Evolutionary conservation across 106 monocot species (phyloP).

Genomic region (Allium fistulosum): DNA sequence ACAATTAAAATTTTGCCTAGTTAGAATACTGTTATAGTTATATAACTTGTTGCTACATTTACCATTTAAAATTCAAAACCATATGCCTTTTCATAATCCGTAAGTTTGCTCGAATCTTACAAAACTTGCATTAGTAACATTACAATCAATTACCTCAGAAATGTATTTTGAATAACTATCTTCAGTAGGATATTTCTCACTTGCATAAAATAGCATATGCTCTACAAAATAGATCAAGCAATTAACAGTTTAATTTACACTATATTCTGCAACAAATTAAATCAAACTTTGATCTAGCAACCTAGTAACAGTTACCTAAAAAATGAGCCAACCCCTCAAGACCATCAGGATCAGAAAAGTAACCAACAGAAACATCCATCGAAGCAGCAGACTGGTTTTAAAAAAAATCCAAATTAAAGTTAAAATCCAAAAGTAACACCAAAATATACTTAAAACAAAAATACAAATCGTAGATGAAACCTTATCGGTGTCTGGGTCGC

Average conservation of each 20-base stretch:
- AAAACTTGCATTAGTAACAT: no score
- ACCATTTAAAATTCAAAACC: no score
- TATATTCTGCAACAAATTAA: not conserved
- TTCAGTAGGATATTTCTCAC: slow-evolving; percentile 95
- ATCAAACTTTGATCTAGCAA: not conserved
- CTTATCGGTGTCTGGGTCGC: slow-evolving; percentile 90
- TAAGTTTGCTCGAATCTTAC: no score
- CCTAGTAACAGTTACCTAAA: slow-evolving; percentile 34
- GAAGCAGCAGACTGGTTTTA: slow-evolving; percentile 58
- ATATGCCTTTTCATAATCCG: no score
- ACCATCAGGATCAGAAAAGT: slow-evolving; percentile 65
- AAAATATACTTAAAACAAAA: not conserved
- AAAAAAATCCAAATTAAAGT: not conserved
- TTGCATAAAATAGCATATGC: slow-evolving; percentile 98
- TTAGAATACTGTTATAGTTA: no score
- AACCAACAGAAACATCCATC: slow-evolving; percentile 76
- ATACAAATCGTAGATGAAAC: slow-evolving; percentile 9
- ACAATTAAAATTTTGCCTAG: no score
- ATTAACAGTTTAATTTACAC: not conserved
- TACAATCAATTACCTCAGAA: slow-evolving; percentile 47
- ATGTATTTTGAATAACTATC: slow-evolving; percentile 93
- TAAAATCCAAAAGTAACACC: not conserved
- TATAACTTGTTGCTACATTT: no score
- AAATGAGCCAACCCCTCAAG: slow-evolving; percentile 87
- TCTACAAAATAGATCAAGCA: slow-evolving; percentile 43